Evolutionary conservation across 129 eudicot species (phyloP).

Genomic region (Tagetes patula): DNA sequence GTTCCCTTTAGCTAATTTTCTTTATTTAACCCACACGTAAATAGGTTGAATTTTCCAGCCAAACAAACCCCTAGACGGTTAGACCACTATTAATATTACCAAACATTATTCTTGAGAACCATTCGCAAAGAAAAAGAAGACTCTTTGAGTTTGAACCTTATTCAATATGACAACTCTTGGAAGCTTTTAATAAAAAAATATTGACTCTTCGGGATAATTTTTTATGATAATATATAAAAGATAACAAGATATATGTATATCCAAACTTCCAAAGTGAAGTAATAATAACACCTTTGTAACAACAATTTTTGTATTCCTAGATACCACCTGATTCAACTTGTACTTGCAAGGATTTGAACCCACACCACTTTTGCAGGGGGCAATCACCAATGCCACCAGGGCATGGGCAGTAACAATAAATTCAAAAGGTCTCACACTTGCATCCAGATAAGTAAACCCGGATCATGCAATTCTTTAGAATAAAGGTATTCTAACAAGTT

Average conservation of each 20-base stretch:
- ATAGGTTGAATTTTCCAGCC: neutral
- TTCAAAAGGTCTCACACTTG: conserved; percentile 1
- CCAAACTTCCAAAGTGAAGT: neutral
- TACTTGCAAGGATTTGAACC: too few relatives aligned
- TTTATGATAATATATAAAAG: neutral
- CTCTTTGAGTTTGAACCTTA: neutral
- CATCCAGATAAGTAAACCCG: neutral
- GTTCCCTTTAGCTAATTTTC: neutral
- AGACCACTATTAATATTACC: neutral
- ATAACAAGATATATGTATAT: neutral
- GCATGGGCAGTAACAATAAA: neutral
- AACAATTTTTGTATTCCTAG: too few relatives aligned
- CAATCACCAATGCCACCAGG: too few relatives aligned
- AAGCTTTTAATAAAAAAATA: neutral
- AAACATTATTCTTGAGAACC: neutral
- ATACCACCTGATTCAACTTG: too few relatives aligned
- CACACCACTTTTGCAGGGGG: too few relatives aligned
- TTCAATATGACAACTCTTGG: neutral
- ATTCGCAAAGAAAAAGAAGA: neutral
- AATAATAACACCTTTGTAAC: neutral
- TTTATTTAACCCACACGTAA: neutral
- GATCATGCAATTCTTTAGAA: conserved; percentile 6
- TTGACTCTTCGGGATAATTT: neutral
- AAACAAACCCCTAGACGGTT: neutral
- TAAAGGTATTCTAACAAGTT: conserved; percentile 1